Conservation (phyloP, 176 grass and related monocot genomes). For the Areca catechu region DNA sequence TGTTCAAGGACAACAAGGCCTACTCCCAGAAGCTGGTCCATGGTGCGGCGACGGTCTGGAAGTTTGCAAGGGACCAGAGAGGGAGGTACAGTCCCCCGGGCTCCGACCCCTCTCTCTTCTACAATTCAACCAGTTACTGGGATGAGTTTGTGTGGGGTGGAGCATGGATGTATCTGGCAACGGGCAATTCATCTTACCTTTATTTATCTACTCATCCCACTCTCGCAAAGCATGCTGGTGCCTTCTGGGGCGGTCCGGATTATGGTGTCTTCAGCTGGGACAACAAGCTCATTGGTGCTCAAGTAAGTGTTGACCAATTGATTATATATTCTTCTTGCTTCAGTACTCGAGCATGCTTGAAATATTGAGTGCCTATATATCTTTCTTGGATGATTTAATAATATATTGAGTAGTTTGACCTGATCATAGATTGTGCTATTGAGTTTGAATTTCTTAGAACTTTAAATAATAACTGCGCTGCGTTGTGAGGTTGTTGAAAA, state of each 20-base stretch:
- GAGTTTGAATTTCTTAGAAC: no score
- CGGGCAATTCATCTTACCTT: constrained; percentile 76
- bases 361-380: not conserved
- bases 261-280: constrained; percentile 98
- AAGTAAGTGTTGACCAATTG: constrained; percentile 31
- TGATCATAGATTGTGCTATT: no score
- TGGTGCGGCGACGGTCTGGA: constrained; percentile 69
- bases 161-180: constrained; percentile 90
- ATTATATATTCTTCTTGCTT: not conserved
- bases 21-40: constrained; percentile 92
- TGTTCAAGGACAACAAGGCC: constrained; percentile 85
- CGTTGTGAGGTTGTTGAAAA: no score
- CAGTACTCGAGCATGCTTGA: not conserved
- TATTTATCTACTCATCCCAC: constrained; percentile 41
- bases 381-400: no score
- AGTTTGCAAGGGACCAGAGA: constrained; percentile 64
- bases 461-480: no score
- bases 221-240: constrained; percentile 68
- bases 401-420: no score
- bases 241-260: constrained; percentile 57
- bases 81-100: constrained; percentile 37
- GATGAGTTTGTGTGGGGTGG: constrained; percentile 91
- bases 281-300: constrained; percentile 87
- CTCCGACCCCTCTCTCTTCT: constrained; percentile 57
- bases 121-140: constrained; percentile 91